Evolutionary conservation across 805 yeast genomes (phyloP), one percentile per base, ranked within the genome.

Genomic region (Myxozyma sirexii): DNA sequence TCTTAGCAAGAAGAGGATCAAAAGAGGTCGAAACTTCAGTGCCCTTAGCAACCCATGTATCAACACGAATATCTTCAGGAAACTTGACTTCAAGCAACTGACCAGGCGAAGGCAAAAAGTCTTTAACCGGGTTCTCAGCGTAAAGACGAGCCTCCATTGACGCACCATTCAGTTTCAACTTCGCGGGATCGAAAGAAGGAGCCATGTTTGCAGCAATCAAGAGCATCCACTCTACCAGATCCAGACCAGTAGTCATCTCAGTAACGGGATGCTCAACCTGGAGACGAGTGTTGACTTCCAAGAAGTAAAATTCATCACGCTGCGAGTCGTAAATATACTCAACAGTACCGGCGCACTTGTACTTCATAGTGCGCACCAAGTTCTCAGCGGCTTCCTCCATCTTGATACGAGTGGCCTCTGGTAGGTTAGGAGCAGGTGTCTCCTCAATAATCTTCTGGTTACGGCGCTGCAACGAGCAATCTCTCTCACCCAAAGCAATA

Each of bases 211-310:
- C 96, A 35, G 97, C 97, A 72, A 93, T 88, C 68, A 80, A 64
- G 64, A 93, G 77, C 99, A 94, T 94, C 97, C 97, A 90, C 75
- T 94, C 97, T 21, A 93, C 98, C 64, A 93, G 79, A 75, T 93
- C 99, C 55, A 92, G 77, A 2, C 97, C 97, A 19, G 97, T 93
- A 42, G 90, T 96, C 84, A 85, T 80, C 76, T 93, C 99, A 29
- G 99, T 93, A 69, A 94, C 87, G 42, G 98, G 98, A 74, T 93
- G 99, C 78, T 93, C 99, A 49, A 93, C 99, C 75, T 93, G 99
- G 68, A 93, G 82, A 72, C 99, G 85, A 12, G 99, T 96, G 73
- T 93, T 93, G 66, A 93, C 98, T 74, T 93, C 99, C 70, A 93
- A 79, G 77, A 93, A 93, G 78, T 93, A 93, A 74, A 93, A 94